These are phyloP conservation scores for Pyronema domesticum DNA, from an alignment of 495 filamentous ascomycete species.

Conservation along the genomic window DNA sequence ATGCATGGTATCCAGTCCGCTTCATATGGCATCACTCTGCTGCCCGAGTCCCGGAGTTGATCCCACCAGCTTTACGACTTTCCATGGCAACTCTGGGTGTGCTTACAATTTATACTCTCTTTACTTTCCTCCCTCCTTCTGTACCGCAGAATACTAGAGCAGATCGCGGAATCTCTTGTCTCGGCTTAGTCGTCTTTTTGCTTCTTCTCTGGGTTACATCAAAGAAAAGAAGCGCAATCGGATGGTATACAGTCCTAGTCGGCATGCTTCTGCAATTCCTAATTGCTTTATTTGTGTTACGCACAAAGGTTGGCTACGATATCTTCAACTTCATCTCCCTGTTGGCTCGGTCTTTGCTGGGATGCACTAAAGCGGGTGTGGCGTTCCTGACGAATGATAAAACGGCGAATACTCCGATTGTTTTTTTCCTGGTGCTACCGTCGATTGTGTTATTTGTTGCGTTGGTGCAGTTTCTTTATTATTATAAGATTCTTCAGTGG, in stretches of 20 bases:
- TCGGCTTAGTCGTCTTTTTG: constrained; percentile 62
- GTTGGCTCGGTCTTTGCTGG: constrained; percentile 51
- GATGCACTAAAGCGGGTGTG: constrained; percentile 52
- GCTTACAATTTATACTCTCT: constrained; percentile 54
- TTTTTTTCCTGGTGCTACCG: constrained; percentile 54
- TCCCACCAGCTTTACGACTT: constrained; percentile 45
- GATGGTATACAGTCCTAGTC: constrained; percentile 76
- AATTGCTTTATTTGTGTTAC: constrained; percentile 69
- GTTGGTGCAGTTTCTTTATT: constrained; percentile 53
- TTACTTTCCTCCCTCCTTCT: constrained; percentile 52
- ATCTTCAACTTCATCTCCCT: constrained; percentile 75
- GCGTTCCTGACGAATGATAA: constrained; percentile 45
- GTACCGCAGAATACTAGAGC: constrained; percentile 57
- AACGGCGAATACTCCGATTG: constrained; percentile 36
- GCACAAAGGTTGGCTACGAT: constrained; percentile 55
- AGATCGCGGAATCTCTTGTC: constrained; percentile 62
- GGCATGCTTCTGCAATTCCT: constrained; percentile 81
- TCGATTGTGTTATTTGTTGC: constrained; percentile 89
- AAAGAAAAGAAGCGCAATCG: constrained; percentile 46
- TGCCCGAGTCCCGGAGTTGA: constrained; percentile 31
- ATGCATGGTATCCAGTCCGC: constrained; percentile 45
- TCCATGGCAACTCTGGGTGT: constrained; percentile 41
- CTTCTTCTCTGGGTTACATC: constrained; percentile 49
- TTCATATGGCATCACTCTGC: constrained; percentile 49
- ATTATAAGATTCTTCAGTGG: constrained; percentile 68